Evolutionary conservation across 2,329 filamentous ascomycete genomes (phyloP), one percentile per base, ranked within the genome.

Genomic region (Sarocladium oryzae): DNA sequence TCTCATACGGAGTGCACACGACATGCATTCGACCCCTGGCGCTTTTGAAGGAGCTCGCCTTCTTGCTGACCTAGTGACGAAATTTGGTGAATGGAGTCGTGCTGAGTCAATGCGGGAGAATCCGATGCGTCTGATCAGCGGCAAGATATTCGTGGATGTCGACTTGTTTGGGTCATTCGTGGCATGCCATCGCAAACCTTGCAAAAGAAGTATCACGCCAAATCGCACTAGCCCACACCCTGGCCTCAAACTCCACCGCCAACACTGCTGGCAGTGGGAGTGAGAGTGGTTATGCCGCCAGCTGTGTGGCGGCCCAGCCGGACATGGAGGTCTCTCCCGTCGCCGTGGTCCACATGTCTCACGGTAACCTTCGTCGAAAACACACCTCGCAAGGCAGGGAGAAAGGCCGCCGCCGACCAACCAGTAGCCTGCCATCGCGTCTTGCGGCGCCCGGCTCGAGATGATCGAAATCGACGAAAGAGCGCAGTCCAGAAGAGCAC

Each of bases 281-380:
- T 30, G 28, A 33, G n/a, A 26, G n/a, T 43, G 26, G 7, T 33
- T 5, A 48, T 20, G 43, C 26, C 43, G 43, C 43, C 28, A 48
- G 16, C n/a, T n/a, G n/a, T n/a, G n/a, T 33, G 4, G 26, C 7
- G 6, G 9, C 43, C 28, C n/a, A 26, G 24, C 43, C 43, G 28
- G 43, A 48, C 26, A 33, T 20, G 28, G 43, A 32, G 43, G 43
- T 48, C 43, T 48, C 26, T 48, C 43, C 43, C n/a, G 24, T 21
- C n/a, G 20, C 24, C n/a, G 16, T 13, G 24, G 16, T 16, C 43
- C 43, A 48, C 43, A 32, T 48, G 43, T 48, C 28, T 48, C 28
- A 15, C 43, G 43, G 43, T 32, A 30, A 33, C 43, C 43, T 48
- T 48, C 40, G 23, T 26, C 16, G 16, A 33, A 32, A 33, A 32